Percentiles rank a stretch among this genome's conserved stretches.
Evolutionary conservation across 2,329 filamentous ascomycete genomes (phyloP).

Genomic region (Arthrobotrys sphaeroides): DNA sequence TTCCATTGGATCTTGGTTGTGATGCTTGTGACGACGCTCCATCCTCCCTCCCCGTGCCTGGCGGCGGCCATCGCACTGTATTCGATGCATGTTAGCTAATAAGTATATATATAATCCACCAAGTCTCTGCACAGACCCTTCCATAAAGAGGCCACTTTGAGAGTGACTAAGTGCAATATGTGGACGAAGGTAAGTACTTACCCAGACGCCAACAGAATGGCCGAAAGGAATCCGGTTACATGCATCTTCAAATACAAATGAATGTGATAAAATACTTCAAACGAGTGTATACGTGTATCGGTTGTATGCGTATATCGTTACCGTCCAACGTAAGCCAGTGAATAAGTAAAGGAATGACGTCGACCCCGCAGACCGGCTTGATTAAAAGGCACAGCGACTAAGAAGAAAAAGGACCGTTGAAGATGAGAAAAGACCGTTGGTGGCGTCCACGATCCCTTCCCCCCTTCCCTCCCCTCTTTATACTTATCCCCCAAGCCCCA

Average conservation of each 20-base stretch:
- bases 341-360: constrained; percentile 2
- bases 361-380: neutral
- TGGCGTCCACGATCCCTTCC: neutral
- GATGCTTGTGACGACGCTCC: neutral
- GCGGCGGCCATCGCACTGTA: neutral
- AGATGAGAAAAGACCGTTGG: neutral
- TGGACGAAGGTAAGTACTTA: too few species aligned
- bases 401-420: neutral
- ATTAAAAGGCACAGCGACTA: neutral
- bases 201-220: neutral
- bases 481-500: neutral
- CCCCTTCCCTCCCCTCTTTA: constrained; percentile 1
- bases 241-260: neutral
- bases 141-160: too few species aligned
- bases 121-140: too few species aligned
- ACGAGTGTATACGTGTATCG: neutral
- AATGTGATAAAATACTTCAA: neutral
- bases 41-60: neutral
- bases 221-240: neutral
- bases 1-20: neutral
- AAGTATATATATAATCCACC: neutral
- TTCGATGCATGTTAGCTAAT: neutral
- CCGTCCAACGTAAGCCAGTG: too few species aligned
- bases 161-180: neutral
- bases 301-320: neutral